Evolutionary conservation across 495 filamentous ascomycete species (phyloP).

Genomic region (Pseudevernia furfuracea): DNA sequence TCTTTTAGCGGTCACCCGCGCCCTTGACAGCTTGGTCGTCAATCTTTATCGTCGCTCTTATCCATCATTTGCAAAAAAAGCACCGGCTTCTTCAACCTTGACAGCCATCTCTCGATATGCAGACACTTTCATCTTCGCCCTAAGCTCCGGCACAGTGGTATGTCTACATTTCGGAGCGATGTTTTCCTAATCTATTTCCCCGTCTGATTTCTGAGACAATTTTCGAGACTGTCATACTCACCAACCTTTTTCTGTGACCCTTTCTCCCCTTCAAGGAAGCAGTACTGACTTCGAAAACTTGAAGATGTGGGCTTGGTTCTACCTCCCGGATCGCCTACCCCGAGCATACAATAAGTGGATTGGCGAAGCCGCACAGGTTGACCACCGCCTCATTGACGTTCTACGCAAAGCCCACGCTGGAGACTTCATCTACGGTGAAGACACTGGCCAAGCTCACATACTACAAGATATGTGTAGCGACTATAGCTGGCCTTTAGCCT

Average conservation of each 20-base stretch:
- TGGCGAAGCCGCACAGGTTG: conserved; percentile 67
- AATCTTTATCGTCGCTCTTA: conserved; percentile 51
- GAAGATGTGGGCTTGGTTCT: conserved; percentile 84
- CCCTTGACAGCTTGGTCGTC: conserved; percentile 62
- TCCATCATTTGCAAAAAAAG: conserved; percentile 24
- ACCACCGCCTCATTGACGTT: conserved; percentile 65
- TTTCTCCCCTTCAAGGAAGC: not conserved
- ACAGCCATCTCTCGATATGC: conserved; percentile 46
- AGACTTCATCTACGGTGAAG: conserved; percentile 64
- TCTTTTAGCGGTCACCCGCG: conserved; percentile 67
- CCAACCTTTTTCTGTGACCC: not conserved
- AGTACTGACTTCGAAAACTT: not conserved
- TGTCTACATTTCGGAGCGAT: not conserved
- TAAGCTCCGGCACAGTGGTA: conserved; percentile 61
- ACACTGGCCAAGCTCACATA: conserved; percentile 65
- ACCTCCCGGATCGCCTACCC: conserved; percentile 60
- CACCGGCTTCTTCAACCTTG: not conserved
- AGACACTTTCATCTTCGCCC: conserved; percentile 68
- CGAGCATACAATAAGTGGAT: conserved; percentile 83
- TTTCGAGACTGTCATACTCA: not conserved
- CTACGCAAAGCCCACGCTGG: conserved; percentile 59
- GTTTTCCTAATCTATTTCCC: not conserved
- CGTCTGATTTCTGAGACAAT: not conserved
- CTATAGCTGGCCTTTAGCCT: conserved; percentile 56
- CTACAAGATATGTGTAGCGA: conserved; percentile 70